A percentile compares a stretch with the other conserved stretches of the same genome.
phyloP scores from a whole-genome alignment of 2,329 filamentous ascomycete genomes.

The Drechslerella dactyloides region DNA sequence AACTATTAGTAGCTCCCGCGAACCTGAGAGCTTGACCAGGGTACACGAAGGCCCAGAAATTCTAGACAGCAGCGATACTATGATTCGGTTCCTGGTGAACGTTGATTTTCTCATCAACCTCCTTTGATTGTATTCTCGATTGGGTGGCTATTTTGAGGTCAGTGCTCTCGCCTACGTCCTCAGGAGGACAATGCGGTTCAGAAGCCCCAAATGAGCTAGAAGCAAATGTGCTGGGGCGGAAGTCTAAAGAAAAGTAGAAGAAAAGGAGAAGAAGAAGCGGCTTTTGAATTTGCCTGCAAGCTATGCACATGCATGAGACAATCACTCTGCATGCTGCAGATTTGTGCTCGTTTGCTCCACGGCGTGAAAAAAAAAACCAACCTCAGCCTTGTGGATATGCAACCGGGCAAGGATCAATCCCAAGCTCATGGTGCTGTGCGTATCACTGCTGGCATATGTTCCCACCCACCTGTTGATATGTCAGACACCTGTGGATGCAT shows the following conservation, averaged over 20 bases:
- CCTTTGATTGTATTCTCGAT: background rate
- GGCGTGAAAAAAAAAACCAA: conserved; percentile 22
- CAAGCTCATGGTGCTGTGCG: background rate
- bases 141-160: too few relatives aligned
- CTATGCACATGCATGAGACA: conserved; percentile 34
- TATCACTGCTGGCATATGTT: conserved; percentile 1
- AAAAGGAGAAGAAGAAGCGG: too few relatives aligned
- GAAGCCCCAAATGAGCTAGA: too few relatives aligned
- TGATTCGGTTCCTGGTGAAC: too few relatives aligned
- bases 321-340: conserved; percentile 48
- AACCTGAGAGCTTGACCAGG: too few relatives aligned
- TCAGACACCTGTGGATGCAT: background rate
- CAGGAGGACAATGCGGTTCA: too few relatives aligned
- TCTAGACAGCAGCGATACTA: too few relatives aligned
- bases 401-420: conserved; percentile 17
- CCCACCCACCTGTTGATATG: background rate
- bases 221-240: background rate
- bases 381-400: conserved; percentile 51
- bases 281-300: conserved; percentile 42
- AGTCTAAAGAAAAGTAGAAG: conserved; percentile 11
- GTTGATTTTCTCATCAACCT: background rate
- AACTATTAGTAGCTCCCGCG: too few relatives aligned
- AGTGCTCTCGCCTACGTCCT: too few relatives aligned
- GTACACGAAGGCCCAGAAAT: too few relatives aligned
- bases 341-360: conserved; percentile 20